Base-by-base conservation (phyloP, 192 early-diverging fungal genomes). In the Chytriomyces confervae region DNA sequence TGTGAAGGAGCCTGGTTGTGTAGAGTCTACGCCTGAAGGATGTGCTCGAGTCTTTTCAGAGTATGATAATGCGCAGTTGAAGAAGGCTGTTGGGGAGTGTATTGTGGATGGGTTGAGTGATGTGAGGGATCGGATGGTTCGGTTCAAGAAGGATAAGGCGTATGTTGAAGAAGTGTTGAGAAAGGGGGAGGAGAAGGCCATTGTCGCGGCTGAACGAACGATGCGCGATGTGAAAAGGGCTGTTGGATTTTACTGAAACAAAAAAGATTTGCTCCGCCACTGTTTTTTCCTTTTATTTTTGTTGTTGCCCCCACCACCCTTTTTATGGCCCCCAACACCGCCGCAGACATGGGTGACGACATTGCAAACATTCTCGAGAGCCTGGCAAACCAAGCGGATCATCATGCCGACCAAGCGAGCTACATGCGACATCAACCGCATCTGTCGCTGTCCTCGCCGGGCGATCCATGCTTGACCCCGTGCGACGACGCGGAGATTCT, bases 1-100 rank as follows among this genome's bases (percentile, higher is more conserved):
- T n/a, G 24, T 74, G 71, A 49, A 64, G 18, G 60, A 77, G 16
- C 61, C 60, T 18, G 64, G 43, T 1, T 72, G 86, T 57, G 78
- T 81, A 3, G 76, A 81, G 9, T 62, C 77, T 75, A 48, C 72
- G n/a, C 36, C 85, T 9, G 87, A 88, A 7, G 83, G 86, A 45
- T 87, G 91, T 7, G 84, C 83, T 0, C 63, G 84, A 29, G 81
- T 88, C 62, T 86, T 89, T 67, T 80, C 68, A 5, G 53, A 81
- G 6, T 83, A 67, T 44, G 89, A 90, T 73, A 89, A 78, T 49
- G 86, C 91, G 71, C 80, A 72, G 53, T 91, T 98, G 47, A 96
- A 98, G 83, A 86, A 92, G n/a, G 82, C 77, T 0, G 82, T 96
- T 11, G 84, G 91, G 0, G 91, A 94, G 10, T 86, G 86, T 1